Evolutionary conservation across 192 early-diverging fungal genomes (phyloP).

Genomic region (Umbelopsis vinacea): DNA sequence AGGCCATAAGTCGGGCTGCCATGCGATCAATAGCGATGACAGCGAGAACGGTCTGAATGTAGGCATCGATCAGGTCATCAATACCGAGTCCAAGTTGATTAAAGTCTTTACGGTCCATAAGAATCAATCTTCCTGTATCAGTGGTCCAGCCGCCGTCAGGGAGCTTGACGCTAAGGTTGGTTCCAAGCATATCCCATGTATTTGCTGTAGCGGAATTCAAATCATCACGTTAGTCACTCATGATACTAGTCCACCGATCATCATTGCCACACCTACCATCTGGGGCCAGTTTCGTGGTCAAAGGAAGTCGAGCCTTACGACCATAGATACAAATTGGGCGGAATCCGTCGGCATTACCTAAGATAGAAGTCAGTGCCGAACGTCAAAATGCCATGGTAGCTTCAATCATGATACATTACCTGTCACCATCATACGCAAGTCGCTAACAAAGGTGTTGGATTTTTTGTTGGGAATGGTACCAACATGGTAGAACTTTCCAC

Average conservation of each 20-base stretch:
- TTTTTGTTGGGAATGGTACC: conserved; percentile 92
- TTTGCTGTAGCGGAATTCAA: conserved; percentile 41
- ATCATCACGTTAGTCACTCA: no score
- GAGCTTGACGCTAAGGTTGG: conserved; percentile 81
- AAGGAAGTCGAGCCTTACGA: conserved; percentile 72
- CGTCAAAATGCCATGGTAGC: neutral
- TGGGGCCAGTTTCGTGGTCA: conserved; percentile 57
- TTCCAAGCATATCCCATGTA: conserved; percentile 93
- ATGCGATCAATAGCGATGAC: conserved; percentile 89
- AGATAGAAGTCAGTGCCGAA: neutral
- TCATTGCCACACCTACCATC: conserved; percentile 42
- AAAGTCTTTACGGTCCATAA: conserved; percentile 94
- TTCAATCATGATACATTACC: conserved; percentile 44
- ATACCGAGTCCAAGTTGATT: conserved; percentile 85
- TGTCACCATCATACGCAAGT: conserved; percentile 88
- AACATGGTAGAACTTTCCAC: conserved; percentile 87
- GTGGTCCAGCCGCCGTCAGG: conserved; percentile 79
- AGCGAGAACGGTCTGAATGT: conserved; percentile 84
- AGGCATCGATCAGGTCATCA: conserved; percentile 87
- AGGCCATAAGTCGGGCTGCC: conserved; percentile 57
- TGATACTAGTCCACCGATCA: neutral
- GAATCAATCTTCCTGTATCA: conserved; percentile 76
- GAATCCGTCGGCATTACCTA: conserved; percentile 67
- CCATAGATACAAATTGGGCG: conserved; percentile 84
- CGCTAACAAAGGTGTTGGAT: conserved; percentile 82